Percentiles rank a stretch among this genome's conserved stretches.
Conservation (phyloP, 768 basidiomycete species). For the Lactifluus hygrophoroides region DNA sequence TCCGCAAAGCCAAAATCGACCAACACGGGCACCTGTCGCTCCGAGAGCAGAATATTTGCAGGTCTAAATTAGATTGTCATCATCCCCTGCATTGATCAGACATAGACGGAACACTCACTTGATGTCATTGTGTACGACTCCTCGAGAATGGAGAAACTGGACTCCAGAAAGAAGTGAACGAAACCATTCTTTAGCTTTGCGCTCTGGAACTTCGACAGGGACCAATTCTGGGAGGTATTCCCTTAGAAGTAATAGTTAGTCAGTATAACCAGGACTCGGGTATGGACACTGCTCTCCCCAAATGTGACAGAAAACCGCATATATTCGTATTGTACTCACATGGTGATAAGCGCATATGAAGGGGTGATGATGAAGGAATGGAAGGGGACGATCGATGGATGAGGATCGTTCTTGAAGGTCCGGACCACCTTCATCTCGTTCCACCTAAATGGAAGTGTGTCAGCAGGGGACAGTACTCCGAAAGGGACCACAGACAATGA, state of each 20-base stretch:
- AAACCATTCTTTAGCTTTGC: constrained; percentile 75
- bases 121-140: constrained; percentile 90
- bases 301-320: background rate
- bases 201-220: constrained; percentile 80
- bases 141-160: constrained; percentile 73
- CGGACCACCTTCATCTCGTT: constrained; percentile 97
- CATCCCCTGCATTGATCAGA: constrained; percentile 1
- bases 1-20: constrained; percentile 98
- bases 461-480: background rate
- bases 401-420: constrained; percentile 72
- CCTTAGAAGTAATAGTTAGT: constrained; percentile 39
- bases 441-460: constrained; percentile 48
- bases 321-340: constrained; percentile 43
- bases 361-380: constrained; percentile 91
- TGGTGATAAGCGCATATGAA: constrained; percentile 84
- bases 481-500: constrained; percentile 53
- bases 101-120: constrained; percentile 48
- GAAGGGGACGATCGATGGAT: constrained; percentile 89
- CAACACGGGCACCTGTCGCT: constrained; percentile 71
- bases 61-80: constrained; percentile 41
- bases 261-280: background rate
- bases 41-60: constrained; percentile 84
- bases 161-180: constrained; percentile 72
- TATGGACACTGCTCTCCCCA: background rate
- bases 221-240: constrained; percentile 78